Evolutionary conservation across 176 grass and related monocot species (phyloP).

Genomic region (Areca catechu): DNA sequence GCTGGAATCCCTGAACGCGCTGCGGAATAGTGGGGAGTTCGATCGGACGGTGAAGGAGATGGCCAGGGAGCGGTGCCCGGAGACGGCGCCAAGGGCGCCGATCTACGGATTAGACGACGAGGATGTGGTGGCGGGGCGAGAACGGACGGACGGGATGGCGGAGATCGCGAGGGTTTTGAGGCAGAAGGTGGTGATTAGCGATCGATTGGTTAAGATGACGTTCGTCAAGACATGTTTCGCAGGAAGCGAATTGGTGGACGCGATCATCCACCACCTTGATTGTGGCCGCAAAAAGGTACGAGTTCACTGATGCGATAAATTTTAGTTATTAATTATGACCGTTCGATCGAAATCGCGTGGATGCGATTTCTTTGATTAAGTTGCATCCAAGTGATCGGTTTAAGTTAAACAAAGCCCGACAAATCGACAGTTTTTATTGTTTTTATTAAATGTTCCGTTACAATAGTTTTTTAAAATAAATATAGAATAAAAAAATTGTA

Average conservation of each 20-base stretch:
- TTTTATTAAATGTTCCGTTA: no score
- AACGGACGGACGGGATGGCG: slow-evolving; percentile 39
- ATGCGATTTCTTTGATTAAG: no score
- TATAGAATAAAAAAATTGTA: no score
- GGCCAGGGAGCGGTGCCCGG: slow-evolving; percentile 54
- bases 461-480: no score
- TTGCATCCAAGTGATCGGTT: no score
- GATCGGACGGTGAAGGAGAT: slow-evolving; percentile 51
- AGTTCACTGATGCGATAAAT: not conserved
- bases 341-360: no score
- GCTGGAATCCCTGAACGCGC: slow-evolving; percentile 74
- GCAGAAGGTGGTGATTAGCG: slow-evolving; percentile 62
- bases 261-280: slow-evolving; percentile 59
- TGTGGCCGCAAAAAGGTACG: slow-evolving; percentile 69
- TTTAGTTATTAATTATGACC: no score
- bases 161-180: slow-evolving; percentile 48
- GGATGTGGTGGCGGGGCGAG: slow-evolving; percentile 3
- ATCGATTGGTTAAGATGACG: slow-evolving; percentile 79
- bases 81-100: slow-evolving; percentile 49
- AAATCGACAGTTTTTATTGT: no score
- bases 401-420: no score
- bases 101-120: slow-evolving; percentile 73
- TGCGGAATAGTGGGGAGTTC: slow-evolving; percentile 83
- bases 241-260: slow-evolving; percentile 79
- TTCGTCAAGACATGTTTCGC: slow-evolving; percentile 88